Percentiles rank a stretch among this genome's conserved stretches.
phyloP scores from a whole-genome alignment of 768 basidiomycete genomes.

The Termitomyces sp. region DNA sequence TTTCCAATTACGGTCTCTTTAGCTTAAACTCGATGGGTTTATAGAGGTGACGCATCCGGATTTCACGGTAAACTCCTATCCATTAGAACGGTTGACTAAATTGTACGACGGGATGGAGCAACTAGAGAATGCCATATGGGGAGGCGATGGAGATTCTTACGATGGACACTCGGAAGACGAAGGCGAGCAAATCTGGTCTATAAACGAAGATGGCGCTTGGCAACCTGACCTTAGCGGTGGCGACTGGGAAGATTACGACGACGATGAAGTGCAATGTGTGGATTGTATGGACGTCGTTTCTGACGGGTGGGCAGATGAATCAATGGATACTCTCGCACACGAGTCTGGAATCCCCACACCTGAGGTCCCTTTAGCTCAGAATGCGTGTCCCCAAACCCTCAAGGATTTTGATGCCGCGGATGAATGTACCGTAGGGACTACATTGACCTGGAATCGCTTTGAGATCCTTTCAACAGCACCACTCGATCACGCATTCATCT shows the following conservation, averaged over 20 bases:
- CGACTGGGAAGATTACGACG: constrained; percentile 32
- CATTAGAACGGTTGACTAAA: constrained; percentile 64
- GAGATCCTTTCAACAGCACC: constrained; percentile 73
- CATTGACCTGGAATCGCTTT: constrained; percentile 71
- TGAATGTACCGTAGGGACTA: constrained; percentile 16
- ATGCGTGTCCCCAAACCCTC: too few relatives aligned
- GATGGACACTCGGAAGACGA: constrained; percentile 38
- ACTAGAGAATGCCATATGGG: constrained; percentile 65
- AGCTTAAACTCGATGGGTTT: constrained; percentile 74
- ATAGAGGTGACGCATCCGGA: constrained; percentile 71
- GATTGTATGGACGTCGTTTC: constrained; percentile 15
- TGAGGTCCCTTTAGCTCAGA: not conserved
- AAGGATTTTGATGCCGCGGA: not conserved
- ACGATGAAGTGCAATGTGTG: constrained; percentile 18
- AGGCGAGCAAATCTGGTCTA: constrained; percentile 34
- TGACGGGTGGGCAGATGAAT: constrained; percentile 13
- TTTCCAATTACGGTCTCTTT: not conserved
- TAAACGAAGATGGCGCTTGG: constrained; percentile 42
- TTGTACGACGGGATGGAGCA: constrained; percentile 81
- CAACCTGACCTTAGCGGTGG: constrained; percentile 35
- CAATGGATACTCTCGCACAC: not conserved
- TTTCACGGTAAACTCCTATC: constrained; percentile 39
- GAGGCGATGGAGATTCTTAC: constrained; percentile 38
- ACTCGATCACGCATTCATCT: constrained; percentile 75
- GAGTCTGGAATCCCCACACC: not conserved